Base-by-base conservation (phyloP, 768 basidiomycete genomes). In the Asterophora lycoperdoides region DNA sequence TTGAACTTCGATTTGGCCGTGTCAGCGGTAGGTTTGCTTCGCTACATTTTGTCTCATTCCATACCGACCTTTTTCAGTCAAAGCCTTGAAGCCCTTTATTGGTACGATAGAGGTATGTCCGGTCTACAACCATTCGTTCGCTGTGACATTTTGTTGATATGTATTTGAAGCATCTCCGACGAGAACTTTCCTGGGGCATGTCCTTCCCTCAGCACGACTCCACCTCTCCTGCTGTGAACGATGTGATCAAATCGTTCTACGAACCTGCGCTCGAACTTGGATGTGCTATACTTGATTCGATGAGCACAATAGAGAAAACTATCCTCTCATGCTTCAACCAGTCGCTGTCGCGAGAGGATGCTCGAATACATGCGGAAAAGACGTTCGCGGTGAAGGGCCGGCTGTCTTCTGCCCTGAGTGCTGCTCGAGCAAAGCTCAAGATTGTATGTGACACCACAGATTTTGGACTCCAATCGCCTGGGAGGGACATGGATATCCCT, bases 1-100 rank as follows among this genome's bases (percentile, higher is more conserved):
- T 78, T 42, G 76, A 78, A 44, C 59, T 75, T 26, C 68, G 74
- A 5, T 51, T 76, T 6, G 74, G 75, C 18, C 67, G 74, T 17
- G 57, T 77, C 29, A 67, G 68, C 40, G 66, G 76, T 77, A 53
- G n/a, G 15, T 30, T 13, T 45, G 11, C n/a, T n/a, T n/a, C n/a
- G n/a, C n/a, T n/a, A n/a, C n/a, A n/a, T n/a, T n/a, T 26, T 26
- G 42, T 18, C 11, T 28, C 7, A 38, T 35, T 32, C 8, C 10
- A 20, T 15, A 28, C 37, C 7, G 46, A 70, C 10, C 23, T 9
- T 29, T 39, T 46, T 13, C 26, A 64, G 75, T 77, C 7, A 67
- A 71, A 44, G 66, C 67, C 7, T 64, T 77, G 13, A 72, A 71
- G 32, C 71, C 73, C 14, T 63, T 77, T 15, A 66, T 74, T 14